Evolutionary conservation across 345 rosid genomes (phyloP).

Genomic region (Rhodamnia argentea): DNA sequence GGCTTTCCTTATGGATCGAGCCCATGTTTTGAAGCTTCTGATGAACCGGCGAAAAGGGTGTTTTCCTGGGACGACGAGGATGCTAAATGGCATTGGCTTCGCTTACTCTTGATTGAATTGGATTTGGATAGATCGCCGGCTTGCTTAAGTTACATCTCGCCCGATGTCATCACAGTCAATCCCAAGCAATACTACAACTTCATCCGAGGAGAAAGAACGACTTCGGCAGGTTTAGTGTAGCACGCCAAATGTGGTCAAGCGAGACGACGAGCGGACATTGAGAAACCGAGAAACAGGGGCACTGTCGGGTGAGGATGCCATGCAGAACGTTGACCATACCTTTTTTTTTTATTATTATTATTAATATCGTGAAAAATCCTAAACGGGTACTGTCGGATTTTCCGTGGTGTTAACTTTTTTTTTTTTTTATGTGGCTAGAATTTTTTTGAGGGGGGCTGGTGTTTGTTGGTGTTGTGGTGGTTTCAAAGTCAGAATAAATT

Average conservation of each 20-base stretch:
- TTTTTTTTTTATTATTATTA: too few relatives aligned
- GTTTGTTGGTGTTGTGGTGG: too few relatives aligned
- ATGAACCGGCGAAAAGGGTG: background rate
- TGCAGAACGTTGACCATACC: background rate
- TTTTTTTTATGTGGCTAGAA: too few relatives aligned
- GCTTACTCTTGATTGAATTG: background rate
- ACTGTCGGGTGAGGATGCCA: too few relatives aligned
- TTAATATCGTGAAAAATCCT: too few relatives aligned
- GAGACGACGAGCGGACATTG: background rate
- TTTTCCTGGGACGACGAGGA: background rate
- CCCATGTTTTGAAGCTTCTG: conserved; percentile 7
- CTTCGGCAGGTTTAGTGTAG: background rate
- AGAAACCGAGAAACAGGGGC: background rate
- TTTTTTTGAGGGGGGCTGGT: too few relatives aligned
- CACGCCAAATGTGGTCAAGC: background rate
- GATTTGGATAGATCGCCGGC: background rate
- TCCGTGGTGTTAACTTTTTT: too few relatives aligned
- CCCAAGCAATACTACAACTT: background rate
- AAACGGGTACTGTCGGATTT: too few relatives aligned
- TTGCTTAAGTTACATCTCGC: background rate
- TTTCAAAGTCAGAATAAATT: too few relatives aligned
- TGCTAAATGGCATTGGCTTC: background rate
- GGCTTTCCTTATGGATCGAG: conserved; percentile 16
- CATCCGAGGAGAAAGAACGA: background rate
- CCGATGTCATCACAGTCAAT: background rate